Evolutionary conservation across 2,329 filamentous ascomycete genomes (phyloP), one percentile per base, ranked within the genome.

Genomic region (Canariomyces notabilis): DNA sequence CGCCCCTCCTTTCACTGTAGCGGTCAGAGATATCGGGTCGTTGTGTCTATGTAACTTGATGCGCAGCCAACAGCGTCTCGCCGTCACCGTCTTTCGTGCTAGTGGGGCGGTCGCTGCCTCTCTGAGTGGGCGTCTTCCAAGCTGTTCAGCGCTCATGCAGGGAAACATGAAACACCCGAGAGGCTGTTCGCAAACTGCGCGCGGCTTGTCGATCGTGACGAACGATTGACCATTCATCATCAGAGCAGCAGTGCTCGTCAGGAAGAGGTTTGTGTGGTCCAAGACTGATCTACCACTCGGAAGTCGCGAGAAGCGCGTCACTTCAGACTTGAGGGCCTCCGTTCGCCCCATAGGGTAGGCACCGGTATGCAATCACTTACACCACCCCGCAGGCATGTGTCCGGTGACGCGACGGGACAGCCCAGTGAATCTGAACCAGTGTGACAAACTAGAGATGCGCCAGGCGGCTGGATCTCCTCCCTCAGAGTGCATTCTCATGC

Each of bases 111-210:
- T 19, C 20, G 31, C 12, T 16, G 18, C 29, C 34, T 16, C 33
- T 32, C 16, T 42, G 14, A 23, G 26, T 34, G 26, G 26, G 22
- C 14, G 20, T 45, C 23, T 15, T 49, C 20, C 42, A 35, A 32
- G 34, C 33, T 31, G 38, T 22, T 44, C 37, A 26, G 18, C 26
- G 34, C 45, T 36, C 42, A 42, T 37, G 40, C 40, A 50, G 43
- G 50, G 42, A 56, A 56, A 56, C 50, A 53, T 57, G 55, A 57
- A 58, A 56, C 53, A 51, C 39, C 46, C 51, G 42, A 50, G 38
- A 44, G 35, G 42, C 22, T 43, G 36, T 21, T 40, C 21, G 26
- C 26, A 29, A 39, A 37, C 37, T 33, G 46, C 22, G 38, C 23
- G 46, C 40, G 37, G 20, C 39, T 16, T 38, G 48, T 37, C 47